Evolutionary conservation across 2,329 filamentous ascomycete genomes (phyloP).

Genomic region (Curvularia eragrostidis): DNA sequence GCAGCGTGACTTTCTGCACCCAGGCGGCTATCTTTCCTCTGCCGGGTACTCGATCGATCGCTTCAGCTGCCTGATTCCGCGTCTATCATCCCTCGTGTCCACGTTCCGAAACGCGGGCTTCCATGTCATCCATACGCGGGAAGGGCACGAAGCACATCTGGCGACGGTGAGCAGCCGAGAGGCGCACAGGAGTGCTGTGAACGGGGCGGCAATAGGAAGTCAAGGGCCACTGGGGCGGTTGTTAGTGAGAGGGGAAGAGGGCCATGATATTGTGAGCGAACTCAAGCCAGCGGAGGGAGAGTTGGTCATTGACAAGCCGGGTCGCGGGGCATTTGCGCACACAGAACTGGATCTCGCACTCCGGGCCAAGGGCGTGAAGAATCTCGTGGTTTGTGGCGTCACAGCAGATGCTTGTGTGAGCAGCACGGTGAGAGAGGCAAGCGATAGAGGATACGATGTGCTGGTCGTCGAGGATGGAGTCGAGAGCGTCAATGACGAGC

Average conservation of each 20-base stretch:
- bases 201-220: conserved; percentile 60
- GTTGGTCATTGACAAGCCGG: conserved; percentile 63
- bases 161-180: conserved; percentile 65
- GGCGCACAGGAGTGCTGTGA: conserved; percentile 60
- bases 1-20: conserved; percentile 61
- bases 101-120: conserved; percentile 52
- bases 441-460: conserved; percentile 63
- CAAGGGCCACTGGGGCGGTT: conserved; percentile 64
- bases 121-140: conserved; percentile 59
- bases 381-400: conserved; percentile 61
- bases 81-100: conserved; percentile 50
- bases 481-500: conserved; percentile 37
- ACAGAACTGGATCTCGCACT: conserved; percentile 62
- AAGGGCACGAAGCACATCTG: conserved; percentile 62
- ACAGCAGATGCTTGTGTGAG: conserved; percentile 64
- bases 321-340: conserved; percentile 60
- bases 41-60: conserved; percentile 55
- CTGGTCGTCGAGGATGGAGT: conserved; percentile 59
- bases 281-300: conserved; percentile 57
- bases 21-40: conserved; percentile 58
- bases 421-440: conserved; percentile 63
- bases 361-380: conserved; percentile 59
- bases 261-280: conserved; percentile 65
- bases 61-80: conserved; percentile 55
- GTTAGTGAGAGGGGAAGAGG: conserved; percentile 63